Base-by-base conservation (phyloP, 371 early-diverging fungal genomes). In the Actinomucor elegans region DNA sequence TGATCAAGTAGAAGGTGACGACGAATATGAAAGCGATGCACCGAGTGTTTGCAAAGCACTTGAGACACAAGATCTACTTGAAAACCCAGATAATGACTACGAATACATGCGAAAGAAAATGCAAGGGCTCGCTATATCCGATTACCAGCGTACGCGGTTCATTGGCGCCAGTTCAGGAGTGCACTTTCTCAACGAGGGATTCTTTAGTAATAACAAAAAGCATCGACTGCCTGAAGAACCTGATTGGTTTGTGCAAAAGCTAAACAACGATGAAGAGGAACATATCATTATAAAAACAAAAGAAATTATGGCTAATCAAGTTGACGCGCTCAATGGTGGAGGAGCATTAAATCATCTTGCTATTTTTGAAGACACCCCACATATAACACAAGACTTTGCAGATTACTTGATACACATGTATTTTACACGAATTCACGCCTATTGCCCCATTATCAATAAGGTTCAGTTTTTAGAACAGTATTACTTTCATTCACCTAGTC, bases 131-230 rank as follows among this genome's bases (percentile, higher is more conserved):
- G 62, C 50, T 1, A 52, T 76, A 21, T 56, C 54, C 12, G 73
- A 76, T 40, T 76, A 70, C 42, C 71, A 70, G 26, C 54, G 68
- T 8, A 68, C 71, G 12, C 61, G 64, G 4, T 77, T 71, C 28
- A 28, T 73, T 20, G 77, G 77, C 7, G 55, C 62, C 4, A 70
- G 71, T 50, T 56, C 71, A 14, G 73, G 73, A 2, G 40, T 71
- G 10, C 73, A 71, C 32, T 48, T 69, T 24, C 21, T 73, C 2
- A 44, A 65, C 12, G 52, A 41, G 12, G 53, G 47, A 11, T 21
- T 69, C 1, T 38, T 63, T 18, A 38, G 9, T 3, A 27, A 35
- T 1, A 52, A 68, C 26, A 59, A 55, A 38, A 45, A 52, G n/a
- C 64, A 63, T 14, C 55, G 55, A 4, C 14, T 68, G 9, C 36